Evolutionary conservation across 495 filamentous ascomycete genomes (phyloP), one percentile per base, ranked within the genome.

Genomic region (Tuber microsphaerosporum): DNA sequence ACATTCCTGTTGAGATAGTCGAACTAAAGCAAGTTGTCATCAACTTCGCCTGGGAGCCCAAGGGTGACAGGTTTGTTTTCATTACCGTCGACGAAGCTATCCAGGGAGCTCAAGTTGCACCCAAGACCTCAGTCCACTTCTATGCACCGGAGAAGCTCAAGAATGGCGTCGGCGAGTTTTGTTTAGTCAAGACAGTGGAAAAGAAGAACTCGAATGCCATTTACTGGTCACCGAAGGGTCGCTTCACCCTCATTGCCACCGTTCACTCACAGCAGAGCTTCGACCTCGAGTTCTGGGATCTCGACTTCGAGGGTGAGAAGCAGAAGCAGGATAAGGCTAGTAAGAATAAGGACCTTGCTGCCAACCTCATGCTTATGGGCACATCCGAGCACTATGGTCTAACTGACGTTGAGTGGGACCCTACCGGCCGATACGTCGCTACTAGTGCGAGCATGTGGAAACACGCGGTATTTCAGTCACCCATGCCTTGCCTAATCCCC

Each of bases 181-280:
- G 93, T 87, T 92, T 94, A 78, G 90, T 98, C 74, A 90, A 92
- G 65, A 97, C 93, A 0, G 87, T 96, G 34, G 95, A 99, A 79
- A 97, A 97, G 90, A 97, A 97, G 89, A 99, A 94, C 84, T 97
- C 91, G 88, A 99, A 99, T 82, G 96, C 92, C 73, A 98, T 99
- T 82, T 97, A 97, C 89, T 99, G 95, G 95, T 96, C 93, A n/a
- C 95, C 95, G 20, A 93, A 92, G 86, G 95, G 95, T 22, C 90
- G 95, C 26, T 97, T 99, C 82, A 94, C 97, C 69, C 89, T 97
- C 65, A 89, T 99, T 20, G 95, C 92, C 37, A 95, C 95, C 2
- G 92, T 99, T 20, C 90, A 92, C 86, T 97, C 93, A 75, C 90
- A 93, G 83, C 92, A 97, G 85, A 93, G 88, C 86, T 97, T 92